A percentile compares a stretch with the other conserved stretches of the same genome.
Evolutionary conservation across 176 grass and related monocot genomes (phyloP).

Genomic region (Cenchrus americanus): DNA sequence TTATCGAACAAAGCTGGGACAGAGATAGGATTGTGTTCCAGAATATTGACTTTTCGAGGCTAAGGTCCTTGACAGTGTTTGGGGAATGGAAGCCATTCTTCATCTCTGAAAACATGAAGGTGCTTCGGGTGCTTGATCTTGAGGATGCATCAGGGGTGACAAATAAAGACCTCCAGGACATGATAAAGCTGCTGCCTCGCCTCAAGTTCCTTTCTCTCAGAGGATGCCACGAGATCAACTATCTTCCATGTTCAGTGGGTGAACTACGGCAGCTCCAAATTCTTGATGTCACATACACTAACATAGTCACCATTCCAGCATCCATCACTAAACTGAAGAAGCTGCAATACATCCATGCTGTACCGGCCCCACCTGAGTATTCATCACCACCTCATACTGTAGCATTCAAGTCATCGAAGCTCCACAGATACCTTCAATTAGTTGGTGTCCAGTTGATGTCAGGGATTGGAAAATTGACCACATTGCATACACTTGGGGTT

Average conservation of each 20-base stretch:
- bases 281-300: not conserved
- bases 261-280: not conserved
- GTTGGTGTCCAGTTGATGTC: too few relatives aligned
- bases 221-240: not conserved
- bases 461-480: too few relatives aligned
- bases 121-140: conserved; percentile 15
- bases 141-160: not conserved
- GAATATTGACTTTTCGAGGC: not conserved
- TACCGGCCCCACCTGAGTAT: not conserved
- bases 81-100: not conserved
- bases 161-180: not conserved
- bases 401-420: not conserved
- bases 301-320: not conserved
- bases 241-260: not conserved
- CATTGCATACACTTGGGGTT: too few relatives aligned
- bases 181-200: not conserved
- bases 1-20: not conserved
- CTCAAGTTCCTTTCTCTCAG: not conserved
- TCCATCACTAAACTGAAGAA: not conserved
- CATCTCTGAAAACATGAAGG: not conserved
- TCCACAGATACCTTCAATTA: too few relatives aligned
- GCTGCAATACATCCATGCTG: not conserved
- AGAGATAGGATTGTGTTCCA: not conserved
- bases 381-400: not conserved
- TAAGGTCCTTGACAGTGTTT: not conserved